Base-by-base conservation (phyloP, 148 eudicot genomes). In the Oxyria digyna region DNA sequence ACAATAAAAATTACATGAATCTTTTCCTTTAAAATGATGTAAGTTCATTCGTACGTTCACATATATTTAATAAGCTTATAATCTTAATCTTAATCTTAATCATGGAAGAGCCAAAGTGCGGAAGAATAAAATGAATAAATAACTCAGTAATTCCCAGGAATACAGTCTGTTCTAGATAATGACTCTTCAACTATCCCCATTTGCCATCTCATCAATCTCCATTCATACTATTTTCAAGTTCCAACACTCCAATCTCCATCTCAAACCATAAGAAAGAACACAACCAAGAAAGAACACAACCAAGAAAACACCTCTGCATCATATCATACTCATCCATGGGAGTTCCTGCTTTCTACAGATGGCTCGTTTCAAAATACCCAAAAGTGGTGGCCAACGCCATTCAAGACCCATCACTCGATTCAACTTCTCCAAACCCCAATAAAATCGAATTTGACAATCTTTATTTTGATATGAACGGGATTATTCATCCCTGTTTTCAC, bases 401-500 rank as follows among this genome's bases (percentile, higher is more conserved):
- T 14, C 54, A 49, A 6, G 72, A 43, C 7, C 42, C 46, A 7
- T 1, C 3, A 26, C 2, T 26, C 1, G 75, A 75, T 29, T 46
- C 77, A 0, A 43, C 66, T 29, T 43, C 63, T 6, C 76, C 69
- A 0, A 81, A 81, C 49, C 81, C 77, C 4, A 74, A 79, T 50
- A 62, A 69, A 2, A 3, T 72, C n/a, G 85, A 78, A 73, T 78
- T 78, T 23, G 82, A 81, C 48, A 76, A 81, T 21, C 43, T 81
- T 0, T 81, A 81, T 38, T 55, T 81, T 0, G 84, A 81, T 59
- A 81, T 81, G 84, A 81, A 81, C 38, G 81, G 78, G 38, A 75
- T 78, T 9, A 81, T 81, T 1, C 85, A 81, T 13, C 78, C 85
- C 0, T 78, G 82, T 24, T 81, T 81, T 27, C 85, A 81, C 37